Evolutionary conservation across 2,329 filamentous ascomycete species (phyloP), one percentile per base, ranked within the genome.

Genomic region (Pezicula rhizophila): DNA sequence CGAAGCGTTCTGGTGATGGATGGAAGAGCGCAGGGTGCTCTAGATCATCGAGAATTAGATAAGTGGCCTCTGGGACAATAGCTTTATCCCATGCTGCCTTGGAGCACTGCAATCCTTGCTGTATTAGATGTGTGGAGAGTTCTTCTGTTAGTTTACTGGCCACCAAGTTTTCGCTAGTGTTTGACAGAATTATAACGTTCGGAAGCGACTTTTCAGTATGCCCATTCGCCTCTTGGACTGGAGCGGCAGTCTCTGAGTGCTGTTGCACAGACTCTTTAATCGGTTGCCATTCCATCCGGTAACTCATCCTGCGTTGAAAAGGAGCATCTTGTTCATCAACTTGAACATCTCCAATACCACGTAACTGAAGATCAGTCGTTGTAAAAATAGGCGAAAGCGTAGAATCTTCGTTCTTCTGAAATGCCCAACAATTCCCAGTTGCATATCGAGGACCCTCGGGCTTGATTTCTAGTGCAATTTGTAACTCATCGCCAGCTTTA

Each of bases 401-500:
- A 11, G 23, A 25, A 15, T 33, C 39, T 35, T 40, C 31, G n/a
- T 31, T 26, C 44, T 35, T 43, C 34, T 47, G 42, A 38, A 40
- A 48, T n/a, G 42, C 50, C 26, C 20, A 43, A n/a, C 35, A 44
- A 34, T 52, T 39, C 11, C 35, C 26, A 26, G 31, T 50, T n/a
- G 41, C 42, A 28, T 44, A 44, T n/a, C 43, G 44, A n/a, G 40
- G 20, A 33, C 47, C 47, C 25, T 49, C 47, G 25, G 39, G 28
- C 10, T 41, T 37, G 34, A 49, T 41, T 25, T 42, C 15, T 17
- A 25, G 25, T 39, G 39, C 35, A 23, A 41, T 40, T 31, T 28
- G 31, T 41, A 45, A 40, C 37, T 46, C 37, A n/a, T 45, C 42
- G 31, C 47, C 47, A 45, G 47, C 42, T n/a, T 39, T 46, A 23